Evolutionary conservation across 1,139 yeast species (phyloP), one percentile per base, ranked within the genome.

Genomic region (Scheffersomyces insectosa): DNA sequence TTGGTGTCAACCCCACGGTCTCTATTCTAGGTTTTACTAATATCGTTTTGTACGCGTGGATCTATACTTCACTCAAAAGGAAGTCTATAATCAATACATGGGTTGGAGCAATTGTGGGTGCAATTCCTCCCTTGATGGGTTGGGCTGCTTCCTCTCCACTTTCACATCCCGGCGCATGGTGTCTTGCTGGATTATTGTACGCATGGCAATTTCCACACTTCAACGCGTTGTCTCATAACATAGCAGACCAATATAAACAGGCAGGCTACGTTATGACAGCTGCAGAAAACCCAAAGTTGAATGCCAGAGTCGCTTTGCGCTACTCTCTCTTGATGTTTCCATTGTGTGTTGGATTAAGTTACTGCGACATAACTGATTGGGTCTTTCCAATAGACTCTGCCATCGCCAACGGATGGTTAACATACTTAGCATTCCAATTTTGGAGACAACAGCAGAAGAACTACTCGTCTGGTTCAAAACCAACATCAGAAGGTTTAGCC

Each of bases 181-280:
- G 95, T 58, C 70, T 91, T 30, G 98, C 98, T 1, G 90, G 86
- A 0, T 69, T 95, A 43, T 71, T 93, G 34, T 93, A 88, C 62
- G 96, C 98, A 4, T 93, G 99, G 99, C 99, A 93, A 66, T 93
- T 93, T 63, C 99, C 99, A 3, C 99, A 93, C 64, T 93, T 93
- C 72, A 93, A 93, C 68, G 82, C 98, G 0, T 76, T 93, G 40
- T 85, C 96, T 42, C 97, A 93, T 66, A 85, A 85, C 54, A 83
- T 93, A 45, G 85, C 93, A 40, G 83, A 82, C 42, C 98, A 93
- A 61, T 93, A 93, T 60, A 84, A 87, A 56, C 76, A 78, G 41
- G 99, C 99, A 0, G 99, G 99, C 0, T 93, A 93, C 63, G 90
- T 89, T 12, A 93, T 93, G 99, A 79, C 98, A 0, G 96, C 97